A percentile compares a stretch with the other conserved stretches of the same genome.
These are phyloP conservation scores for Aschersonia sp. DNA, from an alignment of 2,329 filamentous ascomycete genomes.

Conservation along the genomic window DNA sequence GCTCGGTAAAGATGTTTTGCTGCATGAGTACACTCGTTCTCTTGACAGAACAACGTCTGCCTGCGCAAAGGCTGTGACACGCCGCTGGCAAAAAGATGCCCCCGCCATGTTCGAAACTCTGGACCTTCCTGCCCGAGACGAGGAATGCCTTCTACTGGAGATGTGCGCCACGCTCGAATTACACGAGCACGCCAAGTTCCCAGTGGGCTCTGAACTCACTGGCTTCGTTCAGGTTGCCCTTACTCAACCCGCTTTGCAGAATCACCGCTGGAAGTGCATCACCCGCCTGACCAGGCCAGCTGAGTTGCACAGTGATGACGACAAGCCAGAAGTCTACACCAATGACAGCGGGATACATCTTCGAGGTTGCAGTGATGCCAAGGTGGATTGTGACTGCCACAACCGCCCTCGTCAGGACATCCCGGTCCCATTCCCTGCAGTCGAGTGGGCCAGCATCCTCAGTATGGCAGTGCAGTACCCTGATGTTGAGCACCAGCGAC, in stretches of 20 bases:
- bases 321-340: constrained; percentile 28
- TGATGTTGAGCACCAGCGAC: constrained; percentile 23
- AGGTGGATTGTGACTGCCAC: constrained; percentile 36
- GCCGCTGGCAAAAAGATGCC: constrained; percentile 44
- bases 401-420: constrained; percentile 31
- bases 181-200: constrained; percentile 41
- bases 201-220: constrained; percentile 43
- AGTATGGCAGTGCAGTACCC: constrained; percentile 40
- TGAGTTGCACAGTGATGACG: constrained; percentile 34
- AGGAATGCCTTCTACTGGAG: constrained; percentile 43
- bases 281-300: constrained; percentile 42
- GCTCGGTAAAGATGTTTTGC: constrained; percentile 34
- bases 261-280: constrained; percentile 45
- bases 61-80: constrained; percentile 35
- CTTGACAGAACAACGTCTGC: constrained; percentile 41
- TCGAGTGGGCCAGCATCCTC: constrained; percentile 43
- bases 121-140: constrained; percentile 29
- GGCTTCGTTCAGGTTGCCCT: constrained; percentile 45
- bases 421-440: constrained; percentile 41
- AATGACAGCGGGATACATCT: constrained; percentile 39
- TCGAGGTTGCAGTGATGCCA: constrained; percentile 32
- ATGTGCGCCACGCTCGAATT: constrained; percentile 47
- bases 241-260: constrained; percentile 35
- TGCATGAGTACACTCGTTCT: constrained; percentile 44
- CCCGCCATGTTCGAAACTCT: constrained; percentile 40